A percentile compares a stretch with the other conserved stretches of the same genome.
Evolutionary conservation across 371 early-diverging fungal genomes (phyloP).

Genomic region (Dipsacomyces acuminosporus): DNA sequence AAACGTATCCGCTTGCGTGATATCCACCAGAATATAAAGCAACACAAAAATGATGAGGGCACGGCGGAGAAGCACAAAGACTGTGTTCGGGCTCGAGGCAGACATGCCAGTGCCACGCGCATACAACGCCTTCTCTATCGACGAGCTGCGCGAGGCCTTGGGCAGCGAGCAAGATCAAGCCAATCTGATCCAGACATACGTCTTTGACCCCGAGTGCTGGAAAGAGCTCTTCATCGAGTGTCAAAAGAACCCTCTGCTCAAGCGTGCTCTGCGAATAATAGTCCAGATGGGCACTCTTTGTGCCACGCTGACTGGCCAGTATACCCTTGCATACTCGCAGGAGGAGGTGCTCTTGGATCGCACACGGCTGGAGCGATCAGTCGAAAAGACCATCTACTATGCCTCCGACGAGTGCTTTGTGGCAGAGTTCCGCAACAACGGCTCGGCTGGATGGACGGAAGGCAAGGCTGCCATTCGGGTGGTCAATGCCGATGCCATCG

Average conservation of each 20-base stretch:
- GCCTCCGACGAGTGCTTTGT: conserved; percentile 45
- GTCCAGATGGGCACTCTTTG: conserved; percentile 47
- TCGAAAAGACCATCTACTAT: conserved; percentile 36
- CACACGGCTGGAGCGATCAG: conserved; percentile 33
- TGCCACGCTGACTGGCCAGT: conserved; percentile 44
- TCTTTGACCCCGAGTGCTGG: conserved; percentile 42
- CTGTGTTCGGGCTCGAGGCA: conserved; percentile 41
- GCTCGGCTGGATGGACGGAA: conserved; percentile 47
- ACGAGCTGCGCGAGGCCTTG: conserved; percentile 39
- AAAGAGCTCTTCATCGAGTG: conserved; percentile 31
- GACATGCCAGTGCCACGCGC: conserved; percentile 41
- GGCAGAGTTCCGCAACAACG: conserved; percentile 46
- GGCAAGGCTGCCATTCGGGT: conserved; percentile 45
- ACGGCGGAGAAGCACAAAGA: conserved; percentile 42
- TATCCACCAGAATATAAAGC: no score
- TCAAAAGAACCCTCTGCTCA: conserved; percentile 41
- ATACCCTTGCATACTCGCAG: conserved; percentile 39
- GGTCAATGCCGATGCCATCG: conserved; percentile 39
- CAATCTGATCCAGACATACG: conserved; percentile 32
- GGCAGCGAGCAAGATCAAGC: conserved; percentile 42
- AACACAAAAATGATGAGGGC: conserved; percentile 32
- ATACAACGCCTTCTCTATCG: conserved; percentile 37
- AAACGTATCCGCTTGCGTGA: no score
- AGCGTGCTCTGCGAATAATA: conserved; percentile 44
- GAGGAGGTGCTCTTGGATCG: conserved; percentile 42